Evolutionary conservation across 2,329 filamentous ascomycete genomes (phyloP), one percentile per base, ranked within the genome.

Genomic region (Neofusicoccum laricinum): DNA sequence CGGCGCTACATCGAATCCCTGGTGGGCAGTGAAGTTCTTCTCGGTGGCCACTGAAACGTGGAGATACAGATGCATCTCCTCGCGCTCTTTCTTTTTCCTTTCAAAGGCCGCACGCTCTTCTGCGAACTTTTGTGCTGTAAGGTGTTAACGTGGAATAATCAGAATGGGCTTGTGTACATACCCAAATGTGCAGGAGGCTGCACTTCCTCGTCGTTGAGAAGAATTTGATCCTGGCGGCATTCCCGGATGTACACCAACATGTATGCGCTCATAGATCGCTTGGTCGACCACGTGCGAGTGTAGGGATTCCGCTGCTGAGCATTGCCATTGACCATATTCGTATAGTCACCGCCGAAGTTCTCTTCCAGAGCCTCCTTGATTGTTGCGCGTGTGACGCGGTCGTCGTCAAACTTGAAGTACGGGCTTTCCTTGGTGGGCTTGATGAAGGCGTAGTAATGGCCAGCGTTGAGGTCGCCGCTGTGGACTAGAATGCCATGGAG

Each of bases 211-310:
- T 95, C 90, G 0, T 88, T 86, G 46, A 89, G 86, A 61, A 99
- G 83, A 53, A 98, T 89, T 68, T 91, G 85, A 72, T 97, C 91
- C n/a, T 96, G 79, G 64, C 89, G 87, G 59, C 89, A 90, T 75
- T 97, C 91, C 50, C 95, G 89, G 68, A 99, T 92, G 74, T 99
- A 99, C 1, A 99, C 96, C 82, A 99, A 80, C 95, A 99, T 99
- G 82, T 99, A 99, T 4, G 95, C 96, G 76, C 93, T 99, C 84
- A 89, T 90, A 2, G 86, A 89, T 51, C 87, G 82, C 71, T 90
- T 90, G 3, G 85, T 84, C 2, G 87, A 88, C 75, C 86, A 83
- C 19, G 85, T 85, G 43, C 86, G 79, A 10, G 86, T 87, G 71
- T 88, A 89, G 1, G 86, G 87, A 69, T 89, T 89, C 64, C 87